phyloP scores from a whole-genome alignment of 1,284 basidiomycete species.

The Sphagnurus paluster region DNA sequence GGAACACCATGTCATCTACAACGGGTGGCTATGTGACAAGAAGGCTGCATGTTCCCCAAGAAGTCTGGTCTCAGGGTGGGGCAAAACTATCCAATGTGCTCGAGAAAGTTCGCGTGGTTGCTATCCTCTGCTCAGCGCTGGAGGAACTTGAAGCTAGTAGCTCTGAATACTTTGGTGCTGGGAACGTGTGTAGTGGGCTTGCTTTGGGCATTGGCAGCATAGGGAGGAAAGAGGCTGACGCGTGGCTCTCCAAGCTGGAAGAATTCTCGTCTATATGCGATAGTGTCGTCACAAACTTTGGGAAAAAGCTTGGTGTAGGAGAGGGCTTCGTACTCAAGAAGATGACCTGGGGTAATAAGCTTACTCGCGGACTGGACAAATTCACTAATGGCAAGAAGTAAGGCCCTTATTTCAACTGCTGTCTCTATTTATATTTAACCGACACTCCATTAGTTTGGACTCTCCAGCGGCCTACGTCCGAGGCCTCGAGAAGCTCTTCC shows the following conservation, averaged over 20 bases:
- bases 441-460: constrained; percentile 62
- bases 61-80: constrained; percentile 89
- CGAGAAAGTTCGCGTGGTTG: constrained; percentile 85
- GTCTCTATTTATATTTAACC: constrained; percentile 15
- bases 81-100: constrained; percentile 79
- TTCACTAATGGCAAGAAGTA: constrained; percentile 91
- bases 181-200: constrained; percentile 73
- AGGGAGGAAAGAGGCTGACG: constrained; percentile 68
- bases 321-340: constrained; percentile 85
- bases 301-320: constrained; percentile 87
- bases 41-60: constrained; percentile 83
- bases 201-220: constrained; percentile 70
- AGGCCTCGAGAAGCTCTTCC: constrained; percentile 75
- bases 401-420: constrained; percentile 30
- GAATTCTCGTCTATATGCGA: constrained; percentile 81
- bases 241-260: constrained; percentile 69
- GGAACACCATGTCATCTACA: constrained; percentile 77
- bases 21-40: constrained; percentile 89
- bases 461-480: constrained; percentile 86
- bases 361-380: constrained; percentile 85
- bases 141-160: constrained; percentile 71
- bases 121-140: constrained; percentile 73
- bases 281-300: constrained; percentile 79
- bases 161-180: constrained; percentile 72
- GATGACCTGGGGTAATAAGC: constrained; percentile 79